Evolutionary conservation across 2,329 filamentous ascomycete species (phyloP), one percentile per base, ranked within the genome.

Genomic region (Ilyonectria destructans): DNA sequence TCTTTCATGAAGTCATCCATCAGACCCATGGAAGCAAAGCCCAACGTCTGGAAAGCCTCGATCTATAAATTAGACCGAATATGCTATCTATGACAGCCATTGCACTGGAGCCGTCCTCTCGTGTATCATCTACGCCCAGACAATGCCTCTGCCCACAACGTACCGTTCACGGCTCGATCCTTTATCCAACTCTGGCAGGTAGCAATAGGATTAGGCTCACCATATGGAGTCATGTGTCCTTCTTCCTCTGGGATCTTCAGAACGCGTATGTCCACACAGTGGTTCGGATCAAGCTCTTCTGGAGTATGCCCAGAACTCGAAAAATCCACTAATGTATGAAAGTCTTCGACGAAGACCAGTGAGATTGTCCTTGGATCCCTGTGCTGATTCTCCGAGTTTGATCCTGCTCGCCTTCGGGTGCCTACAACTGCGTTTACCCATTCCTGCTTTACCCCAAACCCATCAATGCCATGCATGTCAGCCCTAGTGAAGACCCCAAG

Each of bases 111-210:
- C n/a, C 40, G 6, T n/a, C 15, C 5, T 19, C 17, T n/a, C 12
- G 15, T 15, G 37, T n/a, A 19, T 6, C 19, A 12, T 9, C n/a
- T 17, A 43, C 40, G n/a, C n/a, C 15, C 40, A n/a, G 6, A 2
- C 4, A 43, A 7, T 43, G n/a, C n/a, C 19, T 66, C 63, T 0
- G 26, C 35, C 72, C 72, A 74, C 0, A 74, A 13, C 1, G 48
- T 62, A 15, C 62, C 66, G 1, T 12, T 4, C 17, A 73, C 37
- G 12, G 66, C 56, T 26, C 46, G 60, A 2, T 57, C 6, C 15
- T 48, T 66, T 10, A 72, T 21, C 67, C 69, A 74, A n/a, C 23
- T 6, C 29, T 69, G 58, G 1, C 56, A 60, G 9, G 55, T 9
- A 2, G 46, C 23, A 3, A 33, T 40, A 2, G 48, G 58, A 9